Base-by-base conservation (phyloP, 116 monocot species). In the Dioscorea cayenensis region DNA sequence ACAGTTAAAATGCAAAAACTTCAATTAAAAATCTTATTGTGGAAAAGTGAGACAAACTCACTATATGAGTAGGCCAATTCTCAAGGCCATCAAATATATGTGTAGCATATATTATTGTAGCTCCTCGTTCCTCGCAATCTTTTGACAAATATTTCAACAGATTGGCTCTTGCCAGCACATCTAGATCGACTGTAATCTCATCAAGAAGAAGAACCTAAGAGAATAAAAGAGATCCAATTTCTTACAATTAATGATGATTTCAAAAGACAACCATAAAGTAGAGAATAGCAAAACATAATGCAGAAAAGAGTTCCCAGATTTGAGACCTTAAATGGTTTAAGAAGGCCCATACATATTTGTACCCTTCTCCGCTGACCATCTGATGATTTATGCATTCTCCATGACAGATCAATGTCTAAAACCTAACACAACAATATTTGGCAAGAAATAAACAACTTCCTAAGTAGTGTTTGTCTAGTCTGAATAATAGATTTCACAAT, bases 41-140 rank as follows among this genome's bases (percentile, higher is more conserved):
- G 11, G 23, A 21, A 66, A 66, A 36, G 6, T 20, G 43, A 32
- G 14, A 29, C 4, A 28, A 65, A 78, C 83, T 73, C 77, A 97
- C 97, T 64, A 99, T 71, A 81, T 91, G 97, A 28, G 94, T 81
- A 74, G 94, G 97, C 97, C 97, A 99, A 71, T 90, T 78, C 36
- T 99, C 94, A 51, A 99, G 94, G 7, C 97, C 97, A 82, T 99
- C 97, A 67, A 99, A 99, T 66, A 99, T 99, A 78, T 99, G 97
- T 58, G 97, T 99, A 14, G 97, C 97, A 76, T 99, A 99, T 72
- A 99, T 86, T 68, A 97, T 89, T 8, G 86, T 82, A 36, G 93
- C 90, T 35, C 97, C 85, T 63, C 89, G 68, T 69, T 81, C 86
- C 68, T 84, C 79, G 23, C 99, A 99, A 79, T 99, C 99, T 73